Evolutionary conservation across 345 rosid species (phyloP).

Genomic region (Mercurialis annua): DNA sequence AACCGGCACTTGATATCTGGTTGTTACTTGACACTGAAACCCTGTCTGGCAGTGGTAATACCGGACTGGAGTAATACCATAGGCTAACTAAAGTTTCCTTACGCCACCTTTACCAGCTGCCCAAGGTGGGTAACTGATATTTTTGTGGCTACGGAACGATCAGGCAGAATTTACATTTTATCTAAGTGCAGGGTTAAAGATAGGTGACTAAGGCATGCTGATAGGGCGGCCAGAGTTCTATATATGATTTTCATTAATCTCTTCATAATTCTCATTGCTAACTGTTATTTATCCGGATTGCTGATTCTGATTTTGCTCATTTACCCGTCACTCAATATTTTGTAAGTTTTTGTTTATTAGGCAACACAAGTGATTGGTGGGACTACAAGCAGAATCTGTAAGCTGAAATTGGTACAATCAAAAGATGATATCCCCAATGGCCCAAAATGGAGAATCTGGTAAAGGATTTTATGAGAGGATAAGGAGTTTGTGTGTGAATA

Average conservation of each 20-base stretch:
- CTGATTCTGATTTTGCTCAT: neutral
- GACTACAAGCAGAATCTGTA: neutral
- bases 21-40: too few species aligned
- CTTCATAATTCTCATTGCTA: neutral
- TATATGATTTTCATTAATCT: neutral
- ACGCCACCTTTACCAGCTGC: too few species aligned
- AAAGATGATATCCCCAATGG: neutral
- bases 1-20: too few species aligned
- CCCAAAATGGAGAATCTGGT: conserved; percentile 1
- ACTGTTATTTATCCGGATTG: neutral
- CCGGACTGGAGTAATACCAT: too few species aligned
- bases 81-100: too few species aligned
- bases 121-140: neutral
- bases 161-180: too few species aligned
- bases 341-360: neutral
- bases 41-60: too few species aligned
- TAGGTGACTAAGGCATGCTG: neutral
- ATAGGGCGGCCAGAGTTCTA: neutral
- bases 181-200: neutral
- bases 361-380: neutral
- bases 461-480: neutral
- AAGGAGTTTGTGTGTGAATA: neutral
- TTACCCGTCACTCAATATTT: neutral
- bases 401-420: neutral
- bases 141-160: neutral